Evolutionary conservation across 1,139 yeast species (phyloP), one percentile per base, ranked within the genome.

Genomic region (Hyphopichia buzzinii): DNA sequence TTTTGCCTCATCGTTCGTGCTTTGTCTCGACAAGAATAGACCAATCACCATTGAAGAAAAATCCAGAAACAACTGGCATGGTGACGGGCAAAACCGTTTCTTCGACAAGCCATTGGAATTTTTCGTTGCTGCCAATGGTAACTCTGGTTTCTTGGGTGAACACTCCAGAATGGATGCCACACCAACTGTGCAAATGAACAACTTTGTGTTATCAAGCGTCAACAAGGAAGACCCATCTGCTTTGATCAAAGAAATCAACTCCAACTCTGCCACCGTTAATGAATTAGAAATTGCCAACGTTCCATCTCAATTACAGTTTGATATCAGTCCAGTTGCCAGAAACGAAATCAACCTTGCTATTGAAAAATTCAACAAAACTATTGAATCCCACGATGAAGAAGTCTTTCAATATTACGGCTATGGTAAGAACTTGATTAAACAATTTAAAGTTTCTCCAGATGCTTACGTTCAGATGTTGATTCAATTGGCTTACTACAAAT

Each of bases 141-240:
- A 81, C 48, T 86, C 96, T 15, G 97, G 97, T 1, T 90, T 89
- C 70, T 67, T 89, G 57, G 97, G 96, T 43, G 98, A 92, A 67
- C 98, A 92, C 68, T 88, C 97, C 24, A 85, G 79, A 73, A 92
- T 92, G 97, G 98, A 92, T 62, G 98, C 97, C 44, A 88, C 97
- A 15, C 96, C 97, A 53, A 92, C 96, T 26, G 81, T 87, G 52
- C 82, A 90, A 52, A 67, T 92, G 66, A 90, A 90, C 64, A 90
- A 88, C 64, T 81, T 74, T 55, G 74, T 90, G 34, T 72, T 81
- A 48, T 73, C 73, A 37, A 77, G 79, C 50, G 66, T 86, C 43
- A 45, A 60, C 46, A 74, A 79, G 58, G 70, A 54, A 49, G 62
- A 55, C 57, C 74, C 72, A 8, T 49, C 52, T 19, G 54, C 49